Percentiles rank a stretch among this genome's conserved stretches.
Evolutionary conservation across 2,329 filamentous ascomycete species (phyloP).

Genomic region (Colletotrichum lentis): DNA sequence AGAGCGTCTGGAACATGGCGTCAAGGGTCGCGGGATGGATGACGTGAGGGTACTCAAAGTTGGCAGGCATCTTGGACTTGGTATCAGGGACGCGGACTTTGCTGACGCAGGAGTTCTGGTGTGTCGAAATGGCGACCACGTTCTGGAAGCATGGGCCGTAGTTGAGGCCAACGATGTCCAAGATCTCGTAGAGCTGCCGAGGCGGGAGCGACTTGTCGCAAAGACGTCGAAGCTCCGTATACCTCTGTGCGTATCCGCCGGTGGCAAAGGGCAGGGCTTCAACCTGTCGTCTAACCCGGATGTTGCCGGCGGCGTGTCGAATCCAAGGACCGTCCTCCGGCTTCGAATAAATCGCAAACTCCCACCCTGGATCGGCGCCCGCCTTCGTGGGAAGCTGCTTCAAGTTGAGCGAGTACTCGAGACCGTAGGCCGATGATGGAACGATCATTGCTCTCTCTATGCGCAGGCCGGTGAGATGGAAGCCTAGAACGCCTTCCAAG

Average conservation of each 20-base stretch:
- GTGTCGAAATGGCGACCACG: conserved; percentile 49
- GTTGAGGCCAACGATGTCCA: conserved; percentile 61
- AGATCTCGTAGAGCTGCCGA: conserved; percentile 59
- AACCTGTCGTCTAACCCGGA: conserved; percentile 15
- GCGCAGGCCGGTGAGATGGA: conserved; percentile 55
- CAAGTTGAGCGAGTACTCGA: conserved; percentile 60
- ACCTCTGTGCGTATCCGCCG: conserved; percentile 36
- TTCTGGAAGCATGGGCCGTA: conserved; percentile 62
- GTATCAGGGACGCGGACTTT: conserved; percentile 59
- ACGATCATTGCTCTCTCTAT: conserved; percentile 63
- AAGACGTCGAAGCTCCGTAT: conserved; percentile 40
- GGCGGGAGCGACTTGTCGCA: conserved; percentile 51
- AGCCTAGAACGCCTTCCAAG: conserved; percentile 45
- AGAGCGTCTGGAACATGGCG: conserved; percentile 62
- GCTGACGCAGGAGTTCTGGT: conserved; percentile 48
- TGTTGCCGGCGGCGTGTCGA: conserved; percentile 39
- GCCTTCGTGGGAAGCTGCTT: conserved; percentile 41
- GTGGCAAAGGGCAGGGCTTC: neutral
- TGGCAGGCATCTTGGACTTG: conserved; percentile 59
- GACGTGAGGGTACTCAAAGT: conserved; percentile 62
- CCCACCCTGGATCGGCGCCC: conserved; percentile 40
- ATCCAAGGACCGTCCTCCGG: conserved; percentile 44
- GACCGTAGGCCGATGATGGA: conserved; percentile 54
- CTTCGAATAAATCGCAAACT: conserved; percentile 59
- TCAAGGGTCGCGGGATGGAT: conserved; percentile 68